A percentile compares a stretch with the other conserved stretches of the same genome.
Evolutionary conservation across 768 basidiomycete species (phyloP).

Genomic region (Phanerochaete sordida): DNA sequence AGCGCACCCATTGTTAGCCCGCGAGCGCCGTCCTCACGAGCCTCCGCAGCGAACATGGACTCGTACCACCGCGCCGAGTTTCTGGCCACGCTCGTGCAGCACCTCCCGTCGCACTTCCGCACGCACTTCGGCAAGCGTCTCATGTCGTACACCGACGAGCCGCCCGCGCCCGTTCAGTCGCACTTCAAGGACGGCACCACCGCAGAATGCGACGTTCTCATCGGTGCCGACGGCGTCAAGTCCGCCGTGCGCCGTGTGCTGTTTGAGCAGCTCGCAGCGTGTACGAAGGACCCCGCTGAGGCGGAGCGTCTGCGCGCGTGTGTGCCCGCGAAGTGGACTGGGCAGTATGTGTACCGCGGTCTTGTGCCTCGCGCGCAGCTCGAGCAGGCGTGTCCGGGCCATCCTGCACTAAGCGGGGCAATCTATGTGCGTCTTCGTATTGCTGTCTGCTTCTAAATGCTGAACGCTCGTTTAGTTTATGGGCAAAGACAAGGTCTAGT

Average conservation of each 20-base stretch:
- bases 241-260: constrained; percentile 22
- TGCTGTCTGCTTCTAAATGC: not conserved
- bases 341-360: constrained; percentile 36
- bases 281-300: constrained; percentile 1
- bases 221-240: constrained; percentile 27
- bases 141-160: constrained; percentile 19
- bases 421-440: constrained; percentile 19
- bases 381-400: constrained; percentile 20
- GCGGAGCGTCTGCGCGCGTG: constrained; percentile 5
- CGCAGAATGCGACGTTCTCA: constrained; percentile 22
- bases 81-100: constrained; percentile 20
- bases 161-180: constrained; percentile 11
- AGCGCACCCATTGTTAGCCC: not conserved
- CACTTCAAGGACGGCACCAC: constrained; percentile 22
- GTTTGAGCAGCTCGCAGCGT: constrained; percentile 7
- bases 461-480: constrained; percentile 28
- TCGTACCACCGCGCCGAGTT: constrained; percentile 27
- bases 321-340: constrained; percentile 36
- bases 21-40: not conserved
- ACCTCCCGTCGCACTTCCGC: constrained; percentile 17
- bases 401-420: constrained; percentile 17
- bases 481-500: constrained; percentile 18
- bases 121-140: constrained; percentile 30
- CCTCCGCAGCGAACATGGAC: not conserved
- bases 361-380: constrained; percentile 33